Evolutionary conservation across 169 alveolate genomes (phyloP).

Genomic region (Eimeria maxima): DNA sequence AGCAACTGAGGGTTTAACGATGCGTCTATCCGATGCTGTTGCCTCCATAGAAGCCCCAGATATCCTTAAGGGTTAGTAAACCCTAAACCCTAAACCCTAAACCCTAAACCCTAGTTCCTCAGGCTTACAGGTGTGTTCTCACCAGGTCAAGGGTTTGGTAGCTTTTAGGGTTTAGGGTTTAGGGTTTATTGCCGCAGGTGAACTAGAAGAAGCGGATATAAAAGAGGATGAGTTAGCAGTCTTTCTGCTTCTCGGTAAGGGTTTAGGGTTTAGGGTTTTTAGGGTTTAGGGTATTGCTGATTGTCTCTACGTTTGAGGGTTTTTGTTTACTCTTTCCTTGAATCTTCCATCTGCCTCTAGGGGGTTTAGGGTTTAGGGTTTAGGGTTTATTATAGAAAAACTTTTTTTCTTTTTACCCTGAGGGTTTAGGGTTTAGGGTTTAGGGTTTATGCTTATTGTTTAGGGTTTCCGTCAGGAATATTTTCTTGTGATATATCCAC

Average conservation of each 20-base stretch:
- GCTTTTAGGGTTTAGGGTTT: slow-evolving; percentile 19
- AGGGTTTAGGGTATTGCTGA: slow-evolving; percentile 34
- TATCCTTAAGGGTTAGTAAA: neutral
- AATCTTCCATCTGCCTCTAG: no score
- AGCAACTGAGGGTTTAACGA: neutral
- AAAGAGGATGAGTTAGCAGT: slow-evolving; percentile 26
- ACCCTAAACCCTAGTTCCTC: slow-evolving; percentile 6
- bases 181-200: slow-evolving; percentile 17
- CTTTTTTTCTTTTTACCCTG: no score
- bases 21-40: slow-evolving; percentile 6
- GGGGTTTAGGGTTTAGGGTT: slow-evolving; percentile 27
- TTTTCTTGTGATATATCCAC: neutral
- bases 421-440: slow-evolving; percentile 20
- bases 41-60: slow-evolving; percentile 25
- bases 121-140: neutral
- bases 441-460: no score
- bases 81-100: slow-evolving; percentile 56
- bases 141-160: neutral
- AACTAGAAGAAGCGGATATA: neutral
- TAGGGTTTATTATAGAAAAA: neutral
- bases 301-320: no score
- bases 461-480: neutral
- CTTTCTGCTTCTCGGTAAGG: slow-evolving; percentile 35
- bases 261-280: slow-evolving; percentile 14
- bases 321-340: no score